Base-by-base conservation (phyloP, 1,139 yeast genomes). In the Yamadazyma taylorii region DNA sequence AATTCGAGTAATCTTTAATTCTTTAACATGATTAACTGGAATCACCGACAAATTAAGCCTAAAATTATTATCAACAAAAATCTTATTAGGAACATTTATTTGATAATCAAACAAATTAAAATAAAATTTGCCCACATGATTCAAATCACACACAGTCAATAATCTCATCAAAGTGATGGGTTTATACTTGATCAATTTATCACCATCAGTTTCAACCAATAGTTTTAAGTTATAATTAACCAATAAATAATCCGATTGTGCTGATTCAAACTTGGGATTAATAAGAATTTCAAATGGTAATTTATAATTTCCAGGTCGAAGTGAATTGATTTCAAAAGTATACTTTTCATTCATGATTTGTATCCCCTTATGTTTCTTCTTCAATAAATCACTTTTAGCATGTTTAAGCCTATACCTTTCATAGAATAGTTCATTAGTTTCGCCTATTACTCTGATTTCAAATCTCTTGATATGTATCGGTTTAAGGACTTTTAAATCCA, bases 281-380 rank as follows among this genome's bases (percentile, higher is more conserved):
- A 29, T 13, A 15, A 27, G n/a, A 9, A 35, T 26, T 17, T 35
- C 38, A 32, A 35, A 35, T 8, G 35, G 38, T n/a, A 32, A 24
- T 6, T 19, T 17, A n/a, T 16, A 12, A 10, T 5, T 24, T 4
- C 35, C 38, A 12, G 28, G 26, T n/a, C 22, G 22, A 2, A 35
- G 12, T 6, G 17, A 9, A 5, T 6, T 17, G 3, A 28, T 12
- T 4, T 32, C 24, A 22, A 32, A 17, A 4, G 11, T 19, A 16
- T 14, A 27, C 21, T 15, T 15, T 16, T 27, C 21, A 27, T 27
- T 27, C 21, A 27, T 14, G 3, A 27, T 10, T 16, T 9, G 13
- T 4, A 5, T 9, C 5, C 5, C 16, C 13, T 27, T 15, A 17
- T 14, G 16, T 16, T 16, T 27, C 13, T 27, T 27, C 30, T 27